Conservation (phyloP, 371 early-diverging fungal genomes). For the Mucor ambiguus region DNA sequence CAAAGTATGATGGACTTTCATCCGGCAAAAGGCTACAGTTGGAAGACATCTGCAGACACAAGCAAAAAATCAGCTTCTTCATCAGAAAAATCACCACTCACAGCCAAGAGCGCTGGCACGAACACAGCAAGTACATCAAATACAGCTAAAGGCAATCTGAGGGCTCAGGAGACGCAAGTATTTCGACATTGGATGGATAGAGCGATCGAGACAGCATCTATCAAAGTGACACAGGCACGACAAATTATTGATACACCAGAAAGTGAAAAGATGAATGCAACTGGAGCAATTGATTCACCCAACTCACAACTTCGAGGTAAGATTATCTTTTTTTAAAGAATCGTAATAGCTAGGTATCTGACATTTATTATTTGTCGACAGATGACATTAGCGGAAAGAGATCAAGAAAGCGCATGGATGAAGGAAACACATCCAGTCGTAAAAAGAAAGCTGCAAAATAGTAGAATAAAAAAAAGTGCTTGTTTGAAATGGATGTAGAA, state of each 20-base stretch:
- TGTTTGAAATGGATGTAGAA: neutral
- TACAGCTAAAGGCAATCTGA: slow-evolving; percentile 23
- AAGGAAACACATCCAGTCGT: slow-evolving; percentile 19
- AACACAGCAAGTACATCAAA: neutral
- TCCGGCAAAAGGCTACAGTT: slow-evolving; percentile 77
- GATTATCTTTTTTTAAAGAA: neutral
- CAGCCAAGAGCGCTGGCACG: neutral
- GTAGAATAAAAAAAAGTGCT: neutral
- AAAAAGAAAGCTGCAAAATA: slow-evolving; percentile 25
- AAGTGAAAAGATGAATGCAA: neutral
- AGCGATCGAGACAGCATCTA: slow-evolving; percentile 47
- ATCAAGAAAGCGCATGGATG: slow-evolving; percentile 26
- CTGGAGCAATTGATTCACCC: neutral
- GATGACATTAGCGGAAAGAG: slow-evolving; percentile 29
- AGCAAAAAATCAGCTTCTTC: slow-evolving; percentile 5
- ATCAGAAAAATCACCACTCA: neutral
- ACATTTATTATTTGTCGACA: neutral
- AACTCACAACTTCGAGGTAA: slow-evolving; percentile 20
- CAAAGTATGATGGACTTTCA: slow-evolving; percentile 69
- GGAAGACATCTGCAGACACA: slow-evolving; percentile 48
- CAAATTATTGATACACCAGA: slow-evolving; percentile 24
- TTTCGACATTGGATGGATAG: slow-evolving; percentile 50
- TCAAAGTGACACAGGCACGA: slow-evolving; percentile 34
- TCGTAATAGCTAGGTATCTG: neutral
- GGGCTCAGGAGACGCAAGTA: slow-evolving; percentile 49